These are phyloP conservation scores for Microstroma glucosiphilum DNA, from an alignment of 1,284 basidiomycete genomes.

Conservation along the genomic window DNA sequence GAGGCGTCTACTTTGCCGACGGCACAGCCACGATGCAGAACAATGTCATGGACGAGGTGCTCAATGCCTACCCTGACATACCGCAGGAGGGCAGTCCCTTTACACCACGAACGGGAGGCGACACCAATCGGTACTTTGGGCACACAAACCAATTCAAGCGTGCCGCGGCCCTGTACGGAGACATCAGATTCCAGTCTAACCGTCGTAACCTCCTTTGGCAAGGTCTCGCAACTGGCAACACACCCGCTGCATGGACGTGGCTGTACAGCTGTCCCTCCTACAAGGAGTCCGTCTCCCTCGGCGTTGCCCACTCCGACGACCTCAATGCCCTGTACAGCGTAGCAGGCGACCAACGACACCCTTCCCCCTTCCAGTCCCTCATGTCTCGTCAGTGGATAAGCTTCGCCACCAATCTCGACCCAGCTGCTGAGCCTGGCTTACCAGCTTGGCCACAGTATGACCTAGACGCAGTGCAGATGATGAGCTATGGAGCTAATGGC, in stretches of 20 bases:
- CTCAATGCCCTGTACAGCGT: not conserved
- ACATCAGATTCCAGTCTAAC: constrained; percentile 15
- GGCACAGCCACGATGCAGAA: not conserved
- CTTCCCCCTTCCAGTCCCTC: not conserved
- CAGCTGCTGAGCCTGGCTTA: not conserved
- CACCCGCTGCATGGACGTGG: constrained; percentile 11
- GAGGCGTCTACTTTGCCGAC: constrained; percentile 13
- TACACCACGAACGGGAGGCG: not conserved
- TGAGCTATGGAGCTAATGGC: not conserved
- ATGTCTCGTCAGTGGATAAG: not conserved
- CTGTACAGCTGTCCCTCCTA: not conserved
- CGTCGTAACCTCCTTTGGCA: constrained; percentile 8
- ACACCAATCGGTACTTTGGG: constrained; percentile 14
- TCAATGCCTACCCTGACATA: constrained; percentile 15
- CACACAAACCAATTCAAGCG: constrained; percentile 17
- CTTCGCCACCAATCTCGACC: constrained; percentile 6
- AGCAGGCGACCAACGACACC: not conserved
- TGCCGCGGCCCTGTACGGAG: constrained; percentile 16
- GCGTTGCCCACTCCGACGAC: constrained; percentile 15
- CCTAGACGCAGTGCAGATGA: not conserved
- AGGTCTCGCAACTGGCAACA: not conserved
- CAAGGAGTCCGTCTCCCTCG: constrained; percentile 3
- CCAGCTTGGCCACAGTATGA: not conserved
- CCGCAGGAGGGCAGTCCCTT: constrained; percentile 14
- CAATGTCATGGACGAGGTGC: not conserved